Base-by-base conservation (phyloP, 2,329 filamentous ascomycete genomes). In the Penicillium sp. region DNA sequence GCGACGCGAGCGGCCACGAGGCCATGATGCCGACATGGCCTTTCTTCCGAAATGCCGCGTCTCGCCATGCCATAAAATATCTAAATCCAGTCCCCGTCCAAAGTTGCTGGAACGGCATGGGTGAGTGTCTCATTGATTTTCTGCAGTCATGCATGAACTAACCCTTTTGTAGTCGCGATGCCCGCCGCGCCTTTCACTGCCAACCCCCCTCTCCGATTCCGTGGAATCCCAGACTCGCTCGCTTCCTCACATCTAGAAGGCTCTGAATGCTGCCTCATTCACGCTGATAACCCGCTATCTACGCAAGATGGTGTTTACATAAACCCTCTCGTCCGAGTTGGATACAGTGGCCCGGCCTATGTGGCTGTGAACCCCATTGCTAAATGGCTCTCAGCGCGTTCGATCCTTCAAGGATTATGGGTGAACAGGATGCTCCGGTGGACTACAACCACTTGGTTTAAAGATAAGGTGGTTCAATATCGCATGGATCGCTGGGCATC, bases 251-350 rank as follows among this genome's bases (percentile, higher is more conserved):
- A 76, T 46, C 78, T 92, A 26, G 90, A 93, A 72, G 90, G 81
- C n/a, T 89, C 86, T 14, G 90, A 93, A 73, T 92, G 89, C 77
- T 93, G 90, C 72, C 82, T 93, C 52, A 75, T 78, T 19, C 74
- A 78, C 39, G 71, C 69, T 3, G 75, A 78, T 53, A 76, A 76
- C 55, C 68, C 68, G 1, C 61, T 75, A 1, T 70, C 71, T 0
- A 27, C 42, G 2, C 43, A 62, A 3, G 67, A 68, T 31, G 74
- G 75, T 5, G 66, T 77, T 4, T 78, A 70, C 53, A 46, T 78
- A 21, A 78, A 78, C 47, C 75, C 75, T 3, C 60, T 67, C n/a
- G 75, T 77, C 1, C 70, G 75, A 3, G 73, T 77, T 1, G 75
- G 73, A 3, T 76, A 77, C 48, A 75, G 60, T 13, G 62, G 58